Conservation (phyloP, 1,284 basidiomycete genomes). For the Pseudomicrostroma phylloplanum region DNA sequence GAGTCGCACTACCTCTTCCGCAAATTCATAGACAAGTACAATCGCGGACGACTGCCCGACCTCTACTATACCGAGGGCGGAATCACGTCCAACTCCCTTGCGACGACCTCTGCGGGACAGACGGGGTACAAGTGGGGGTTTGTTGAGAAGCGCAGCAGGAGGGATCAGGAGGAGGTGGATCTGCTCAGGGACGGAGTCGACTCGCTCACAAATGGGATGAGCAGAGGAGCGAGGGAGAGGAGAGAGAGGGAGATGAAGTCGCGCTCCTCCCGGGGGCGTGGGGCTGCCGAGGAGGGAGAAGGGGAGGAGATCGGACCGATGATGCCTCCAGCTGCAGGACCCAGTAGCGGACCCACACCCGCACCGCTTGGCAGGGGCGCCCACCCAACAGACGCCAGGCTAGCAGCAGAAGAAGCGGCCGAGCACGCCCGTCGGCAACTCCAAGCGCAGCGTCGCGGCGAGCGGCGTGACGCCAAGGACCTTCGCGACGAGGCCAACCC, state of each 20-base stretch:
- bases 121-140: background rate
- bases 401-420: conserved; percentile 2
- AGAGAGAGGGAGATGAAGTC: background rate
- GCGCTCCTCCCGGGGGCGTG: background rate
- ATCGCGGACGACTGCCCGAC: background rate
- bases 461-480: background rate
- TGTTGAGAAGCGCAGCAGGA: background rate
- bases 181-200: background rate
- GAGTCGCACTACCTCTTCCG: background rate
- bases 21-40: background rate
- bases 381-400: background rate
- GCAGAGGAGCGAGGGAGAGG: background rate
- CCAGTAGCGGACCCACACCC: background rate
- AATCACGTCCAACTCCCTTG: background rate
- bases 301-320: background rate
- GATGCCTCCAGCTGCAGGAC: background rate
- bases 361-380: background rate
- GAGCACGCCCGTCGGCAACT: background rate
- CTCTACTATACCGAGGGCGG: background rate
- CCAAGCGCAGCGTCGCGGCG: background rate
- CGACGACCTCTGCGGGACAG: background rate
- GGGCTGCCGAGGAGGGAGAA: background rate
- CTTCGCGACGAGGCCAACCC: background rate
- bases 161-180: background rate
- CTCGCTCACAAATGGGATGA: background rate